phyloP scores from a whole-genome alignment of 2,329 filamentous ascomycete species.

The Apiospora arundinis region DNA sequence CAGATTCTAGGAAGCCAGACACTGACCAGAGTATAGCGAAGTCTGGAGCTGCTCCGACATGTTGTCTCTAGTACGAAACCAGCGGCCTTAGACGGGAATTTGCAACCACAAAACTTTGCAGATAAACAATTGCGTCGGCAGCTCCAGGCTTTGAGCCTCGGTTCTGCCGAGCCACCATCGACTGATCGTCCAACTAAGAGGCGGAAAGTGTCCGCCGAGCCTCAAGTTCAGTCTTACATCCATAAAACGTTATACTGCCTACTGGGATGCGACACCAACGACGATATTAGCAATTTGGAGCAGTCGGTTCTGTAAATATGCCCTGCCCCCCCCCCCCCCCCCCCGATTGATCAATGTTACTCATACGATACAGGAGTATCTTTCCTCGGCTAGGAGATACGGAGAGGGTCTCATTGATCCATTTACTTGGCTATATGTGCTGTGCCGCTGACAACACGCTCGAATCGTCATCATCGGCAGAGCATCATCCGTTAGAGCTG shows the following conservation, averaged over 20 bases:
- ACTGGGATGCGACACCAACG: constrained; percentile 36
- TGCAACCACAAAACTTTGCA: constrained; percentile 35
- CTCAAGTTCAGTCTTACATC: constrained; percentile 33
- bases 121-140: constrained; percentile 34
- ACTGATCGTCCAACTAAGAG: constrained; percentile 38
- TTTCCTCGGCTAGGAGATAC: constrained; percentile 56
- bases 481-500: constrained; percentile 23
- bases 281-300: constrained; percentile 40
- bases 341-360: constrained; percentile 24
- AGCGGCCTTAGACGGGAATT: constrained; percentile 26
- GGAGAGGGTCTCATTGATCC: constrained; percentile 58
- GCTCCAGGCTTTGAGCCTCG: constrained; percentile 32
- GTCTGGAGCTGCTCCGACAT: constrained; percentile 38
- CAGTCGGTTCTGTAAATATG: constrained; percentile 55
- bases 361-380: constrained; percentile 43
- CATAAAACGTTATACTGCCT: constrained; percentile 35
- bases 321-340: not conserved
- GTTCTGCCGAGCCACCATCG: constrained; percentile 19
- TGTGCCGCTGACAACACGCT: constrained; percentile 62
- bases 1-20: not conserved
- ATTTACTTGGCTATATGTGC: constrained; percentile 61
- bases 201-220: constrained; percentile 37
- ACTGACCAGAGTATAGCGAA: constrained; percentile 35
- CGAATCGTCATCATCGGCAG: not conserved
- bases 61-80: constrained; percentile 32